Evolutionary conservation across 2,329 filamentous ascomycete genomes (phyloP).

Genomic region (Calycina herbarum): DNA sequence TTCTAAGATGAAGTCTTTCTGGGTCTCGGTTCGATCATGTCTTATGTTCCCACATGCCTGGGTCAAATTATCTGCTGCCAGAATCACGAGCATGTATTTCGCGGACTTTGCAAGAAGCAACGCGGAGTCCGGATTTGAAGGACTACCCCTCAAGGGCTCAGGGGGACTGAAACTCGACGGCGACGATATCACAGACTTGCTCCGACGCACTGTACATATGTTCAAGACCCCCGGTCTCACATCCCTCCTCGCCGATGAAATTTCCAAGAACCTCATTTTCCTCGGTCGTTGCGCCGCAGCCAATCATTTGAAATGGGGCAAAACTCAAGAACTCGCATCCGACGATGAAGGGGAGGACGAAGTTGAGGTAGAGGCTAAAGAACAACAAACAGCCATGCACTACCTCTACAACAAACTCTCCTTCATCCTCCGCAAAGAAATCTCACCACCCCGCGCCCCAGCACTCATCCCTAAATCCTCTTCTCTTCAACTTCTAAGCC

Average conservation of each 20-base stretch:
- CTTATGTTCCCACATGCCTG: conserved; percentile 70
- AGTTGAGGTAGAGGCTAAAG: conserved; percentile 47
- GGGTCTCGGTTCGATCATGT: conserved; percentile 67
- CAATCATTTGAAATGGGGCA: conserved; percentile 52
- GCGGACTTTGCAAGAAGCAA: conserved; percentile 72
- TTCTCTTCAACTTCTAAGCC: conserved; percentile 71
- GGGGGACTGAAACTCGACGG: conserved; percentile 68
- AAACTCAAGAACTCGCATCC: conserved; percentile 44
- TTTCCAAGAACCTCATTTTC: conserved; percentile 80
- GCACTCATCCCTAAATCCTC: conserved; percentile 73
- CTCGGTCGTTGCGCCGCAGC: conserved; percentile 66
- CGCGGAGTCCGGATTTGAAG: conserved; percentile 51
- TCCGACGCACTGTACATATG: conserved; percentile 49
- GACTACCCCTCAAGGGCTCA: conserved; percentile 65
- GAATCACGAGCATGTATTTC: conserved; percentile 74
- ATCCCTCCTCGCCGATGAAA: conserved; percentile 75
- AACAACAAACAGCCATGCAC: conserved; percentile 55
- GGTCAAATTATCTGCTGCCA: conserved; percentile 76
- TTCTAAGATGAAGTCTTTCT: conserved; percentile 61
- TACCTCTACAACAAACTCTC: conserved; percentile 80
- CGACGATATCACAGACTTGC: conserved; percentile 62
- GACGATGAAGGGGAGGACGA: conserved; percentile 44
- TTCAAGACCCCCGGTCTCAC: conserved; percentile 65
- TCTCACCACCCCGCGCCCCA: conserved; percentile 58
- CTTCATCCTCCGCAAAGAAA: conserved; percentile 75